phyloP scores from a whole-genome alignment of 2,329 filamentous ascomycete genomes.

The Alternaria solani region DNA sequence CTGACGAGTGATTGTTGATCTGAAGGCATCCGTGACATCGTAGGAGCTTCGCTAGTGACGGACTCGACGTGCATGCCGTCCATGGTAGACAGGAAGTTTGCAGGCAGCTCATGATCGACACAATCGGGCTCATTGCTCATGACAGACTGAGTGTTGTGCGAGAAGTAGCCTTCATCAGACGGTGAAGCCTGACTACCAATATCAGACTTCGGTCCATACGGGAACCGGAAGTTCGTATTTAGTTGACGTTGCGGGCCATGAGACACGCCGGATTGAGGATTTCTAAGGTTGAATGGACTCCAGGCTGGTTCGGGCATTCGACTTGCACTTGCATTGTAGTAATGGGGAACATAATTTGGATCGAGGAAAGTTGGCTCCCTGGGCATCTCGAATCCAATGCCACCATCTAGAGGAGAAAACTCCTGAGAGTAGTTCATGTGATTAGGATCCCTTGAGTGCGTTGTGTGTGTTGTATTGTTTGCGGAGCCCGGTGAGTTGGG shows the following conservation, averaged over 20 bases:
- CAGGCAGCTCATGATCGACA: slow-evolving; percentile 30
- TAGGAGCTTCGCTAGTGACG: slow-evolving; percentile 23
- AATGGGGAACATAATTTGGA: slow-evolving; percentile 11
- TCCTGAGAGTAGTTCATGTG: slow-evolving; percentile 15
- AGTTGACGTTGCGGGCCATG: slow-evolving; percentile 15
- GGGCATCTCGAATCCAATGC: slow-evolving; percentile 18
- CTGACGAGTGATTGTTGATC: slow-evolving; percentile 40
- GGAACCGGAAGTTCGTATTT: slow-evolving; percentile 24
- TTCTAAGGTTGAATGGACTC: slow-evolving; percentile 34
- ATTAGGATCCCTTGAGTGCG: slow-evolving; percentile 13
- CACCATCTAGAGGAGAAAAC: slow-evolving; percentile 6
- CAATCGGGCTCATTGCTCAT: slow-evolving; percentile 39
- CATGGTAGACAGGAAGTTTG: slow-evolving; percentile 25
- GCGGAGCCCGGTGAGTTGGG: slow-evolving; percentile 31
- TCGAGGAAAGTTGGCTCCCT: slow-evolving; percentile 23
- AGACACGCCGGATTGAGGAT: slow-evolving; percentile 4
- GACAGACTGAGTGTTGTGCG: slow-evolving; percentile 39
- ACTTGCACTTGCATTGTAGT: slow-evolving; percentile 20
- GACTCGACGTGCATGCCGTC: slow-evolving; percentile 28
- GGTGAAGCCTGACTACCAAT: slow-evolving; percentile 25
- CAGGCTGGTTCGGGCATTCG: slow-evolving; percentile 38
- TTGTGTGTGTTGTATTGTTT: slow-evolving; percentile 19
- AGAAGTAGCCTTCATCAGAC: slow-evolving; percentile 48
- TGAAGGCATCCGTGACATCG: slow-evolving; percentile 23
- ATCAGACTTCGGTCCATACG: slow-evolving; percentile 34